These are phyloP conservation scores for Marasmius tenuissimus DNA, from an alignment of 1,284 basidiomycete genomes.

Conservation along the genomic window DNA sequence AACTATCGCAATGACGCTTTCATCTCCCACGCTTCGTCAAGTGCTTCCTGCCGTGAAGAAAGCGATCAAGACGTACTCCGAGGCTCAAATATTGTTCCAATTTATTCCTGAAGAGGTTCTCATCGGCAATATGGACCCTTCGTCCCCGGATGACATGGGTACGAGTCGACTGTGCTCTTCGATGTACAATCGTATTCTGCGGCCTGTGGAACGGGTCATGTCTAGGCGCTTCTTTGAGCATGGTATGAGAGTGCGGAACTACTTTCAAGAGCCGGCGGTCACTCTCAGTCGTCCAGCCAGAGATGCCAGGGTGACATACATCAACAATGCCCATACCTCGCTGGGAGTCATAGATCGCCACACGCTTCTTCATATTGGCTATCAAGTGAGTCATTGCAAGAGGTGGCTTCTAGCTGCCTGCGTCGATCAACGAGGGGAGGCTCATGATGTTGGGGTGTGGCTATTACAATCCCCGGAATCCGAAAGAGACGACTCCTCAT, in stretches of 20 bases:
- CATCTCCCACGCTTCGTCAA: constrained; percentile 63
- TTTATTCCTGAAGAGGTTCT: constrained; percentile 68
- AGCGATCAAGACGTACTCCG: constrained; percentile 43
- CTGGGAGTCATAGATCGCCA: constrained; percentile 71
- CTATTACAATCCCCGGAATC: constrained; percentile 44
- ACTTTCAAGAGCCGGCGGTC: constrained; percentile 66
- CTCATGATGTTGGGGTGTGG: constrained; percentile 66
- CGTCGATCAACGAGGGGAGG: constrained; percentile 76
- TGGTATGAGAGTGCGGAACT: constrained; percentile 37
- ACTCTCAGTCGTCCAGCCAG: constrained; percentile 53
- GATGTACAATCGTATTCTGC: constrained; percentile 69
- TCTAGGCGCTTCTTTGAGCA: constrained; percentile 49
- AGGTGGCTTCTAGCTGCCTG: constrained; percentile 78
- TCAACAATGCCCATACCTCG: constrained; percentile 40
- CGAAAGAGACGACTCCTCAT: constrained; percentile 20
- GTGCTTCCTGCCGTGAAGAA: constrained; percentile 61
- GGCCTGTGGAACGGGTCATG: constrained; percentile 59
- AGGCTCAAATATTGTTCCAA: constrained; percentile 56
- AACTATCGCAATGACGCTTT: constrained; percentile 52
- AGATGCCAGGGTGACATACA: constrained; percentile 42
- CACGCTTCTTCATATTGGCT: constrained; percentile 75
- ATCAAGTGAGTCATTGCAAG: constrained; percentile 58
- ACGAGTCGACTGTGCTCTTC: constrained; percentile 54
- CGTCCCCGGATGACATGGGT: constrained; percentile 36
- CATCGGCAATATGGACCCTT: constrained; percentile 38